phyloP scores from a whole-genome alignment of 2,329 filamentous ascomycete genomes.

The Chaetomiaceae sp. region DNA sequence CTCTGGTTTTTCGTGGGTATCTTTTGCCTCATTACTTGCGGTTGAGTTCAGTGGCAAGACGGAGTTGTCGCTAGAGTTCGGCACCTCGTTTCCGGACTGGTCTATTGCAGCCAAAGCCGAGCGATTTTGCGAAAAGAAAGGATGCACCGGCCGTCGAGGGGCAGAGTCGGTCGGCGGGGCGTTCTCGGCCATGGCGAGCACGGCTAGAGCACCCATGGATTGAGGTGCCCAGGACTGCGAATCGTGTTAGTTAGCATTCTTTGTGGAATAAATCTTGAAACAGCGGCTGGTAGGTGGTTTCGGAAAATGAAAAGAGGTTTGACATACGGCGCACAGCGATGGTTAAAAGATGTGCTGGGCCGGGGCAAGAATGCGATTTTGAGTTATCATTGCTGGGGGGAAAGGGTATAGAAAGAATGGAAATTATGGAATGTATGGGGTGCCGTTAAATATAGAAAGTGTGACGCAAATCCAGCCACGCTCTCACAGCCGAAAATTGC shows the following conservation, averaged over 20 bases:
- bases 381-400: constrained; percentile 10
- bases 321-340: constrained; percentile 1
- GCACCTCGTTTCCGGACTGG: background rate
- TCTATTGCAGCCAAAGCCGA: background rate
- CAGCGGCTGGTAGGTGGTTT: background rate
- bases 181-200: constrained; percentile 41
- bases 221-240: constrained; percentile 9
- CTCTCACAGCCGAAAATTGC: too few species aligned
- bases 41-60: constrained; percentile 1
- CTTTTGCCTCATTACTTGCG: constrained; percentile 1
- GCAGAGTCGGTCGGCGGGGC: constrained; percentile 9
- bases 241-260: background rate
- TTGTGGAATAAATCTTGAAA: background rate
- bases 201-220: constrained; percentile 41
- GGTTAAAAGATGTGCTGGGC: constrained; percentile 18
- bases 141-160: constrained; percentile 46
- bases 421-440: background rate
- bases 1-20: constrained; percentile 13
- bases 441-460: background rate
- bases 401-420: too few species aligned
- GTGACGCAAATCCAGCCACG: too few species aligned
- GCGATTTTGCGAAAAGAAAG: constrained; percentile 45
- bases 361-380: background rate
- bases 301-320: background rate
- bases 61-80: background rate